Conservation (phyloP, 2,329 filamentous ascomycete genomes). For the Penicillium sp. region DNA sequence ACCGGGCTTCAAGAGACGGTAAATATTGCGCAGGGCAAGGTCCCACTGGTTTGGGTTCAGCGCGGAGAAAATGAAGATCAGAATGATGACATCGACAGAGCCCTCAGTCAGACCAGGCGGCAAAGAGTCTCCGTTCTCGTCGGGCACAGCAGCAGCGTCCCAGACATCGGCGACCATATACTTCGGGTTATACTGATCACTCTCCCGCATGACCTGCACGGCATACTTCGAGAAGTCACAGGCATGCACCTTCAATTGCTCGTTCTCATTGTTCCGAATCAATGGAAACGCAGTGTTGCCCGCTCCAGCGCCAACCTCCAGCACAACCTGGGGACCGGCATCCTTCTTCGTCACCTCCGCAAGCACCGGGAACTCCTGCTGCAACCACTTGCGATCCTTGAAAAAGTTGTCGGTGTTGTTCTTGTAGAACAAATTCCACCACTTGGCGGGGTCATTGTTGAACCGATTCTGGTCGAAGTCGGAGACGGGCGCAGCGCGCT, state of each 20-base stretch:
- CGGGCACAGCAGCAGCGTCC: slow-evolving; percentile 71
- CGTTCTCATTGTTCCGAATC: slow-evolving; percentile 79
- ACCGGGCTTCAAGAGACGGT: slow-evolving; percentile 81
- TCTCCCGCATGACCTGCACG: slow-evolving; percentile 83
- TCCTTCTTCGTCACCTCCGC: slow-evolving; percentile 69
- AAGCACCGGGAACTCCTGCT: slow-evolving; percentile 93
- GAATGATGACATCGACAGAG: slow-evolving; percentile 86
- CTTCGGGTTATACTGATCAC: slow-evolving; percentile 71
- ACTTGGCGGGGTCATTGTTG: slow-evolving; percentile 86
- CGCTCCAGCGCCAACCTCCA: slow-evolving; percentile 93
- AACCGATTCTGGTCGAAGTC: slow-evolving; percentile 92
- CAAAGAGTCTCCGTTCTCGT: slow-evolving; percentile 52
- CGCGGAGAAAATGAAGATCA: slow-evolving; percentile 98
- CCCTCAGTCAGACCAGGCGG: slow-evolving; percentile 74
- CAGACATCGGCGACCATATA: slow-evolving; percentile 88
- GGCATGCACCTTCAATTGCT: slow-evolving; percentile 78
- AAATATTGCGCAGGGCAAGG: slow-evolving; percentile 77
- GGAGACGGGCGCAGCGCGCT: slow-evolving; percentile 81
- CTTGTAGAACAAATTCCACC: slow-evolving; percentile 98
- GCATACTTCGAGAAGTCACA: slow-evolving; percentile 96
- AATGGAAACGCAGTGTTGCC: slow-evolving; percentile 97
- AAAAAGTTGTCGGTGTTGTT: slow-evolving; percentile 98
- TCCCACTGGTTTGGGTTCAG: slow-evolving; percentile 82
- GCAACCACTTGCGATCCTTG: slow-evolving; percentile 96
- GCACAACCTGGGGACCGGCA: slow-evolving; percentile 67